phyloP scores from a whole-genome alignment of 805 yeast species.

The Metschnikowia peoriensis region DNA sequence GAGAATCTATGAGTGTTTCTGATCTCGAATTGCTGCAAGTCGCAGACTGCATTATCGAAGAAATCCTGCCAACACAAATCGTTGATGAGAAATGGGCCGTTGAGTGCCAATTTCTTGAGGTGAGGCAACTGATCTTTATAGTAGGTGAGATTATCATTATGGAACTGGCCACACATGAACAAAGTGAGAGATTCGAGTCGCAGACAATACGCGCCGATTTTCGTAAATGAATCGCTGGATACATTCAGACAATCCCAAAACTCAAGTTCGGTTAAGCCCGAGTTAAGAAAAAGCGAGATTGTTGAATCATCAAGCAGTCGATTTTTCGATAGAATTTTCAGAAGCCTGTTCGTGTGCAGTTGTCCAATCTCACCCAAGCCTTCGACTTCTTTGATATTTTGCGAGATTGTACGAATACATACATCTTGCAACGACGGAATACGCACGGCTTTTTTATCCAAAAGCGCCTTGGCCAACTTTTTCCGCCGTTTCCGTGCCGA shows the following conservation, averaged over 20 bases:
- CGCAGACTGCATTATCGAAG: conserved; percentile 55
- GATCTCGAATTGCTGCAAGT: conserved; percentile 58
- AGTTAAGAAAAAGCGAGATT: conserved; percentile 66
- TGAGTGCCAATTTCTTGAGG: conserved; percentile 58
- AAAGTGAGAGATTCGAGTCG: conserved; percentile 61
- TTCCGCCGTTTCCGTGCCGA: conserved; percentile 72
- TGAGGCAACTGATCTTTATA: conserved; percentile 56
- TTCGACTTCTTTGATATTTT: conserved; percentile 71
- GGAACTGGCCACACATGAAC: conserved; percentile 91
- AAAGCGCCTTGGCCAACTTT: conserved; percentile 77
- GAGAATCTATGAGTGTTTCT: conserved; percentile 83
- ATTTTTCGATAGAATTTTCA: conserved; percentile 76
- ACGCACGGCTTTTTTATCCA: conserved; percentile 63
- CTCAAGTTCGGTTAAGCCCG: conserved; percentile 55
- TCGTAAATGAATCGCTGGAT: conserved; percentile 58
- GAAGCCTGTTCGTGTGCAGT: conserved; percentile 65
- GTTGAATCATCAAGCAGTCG: conserved; percentile 76
- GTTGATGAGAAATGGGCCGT: conserved; percentile 87
- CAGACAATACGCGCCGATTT: conserved; percentile 79
- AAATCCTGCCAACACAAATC: conserved; percentile 75
- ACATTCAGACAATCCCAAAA: conserved; percentile 93
- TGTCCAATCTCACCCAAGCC: conserved; percentile 85
- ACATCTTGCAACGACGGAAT: conserved; percentile 78
- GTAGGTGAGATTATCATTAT: conserved; percentile 69
- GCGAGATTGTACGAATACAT: conserved; percentile 67